Percentiles rank a stretch among this genome's conserved stretches.
Conservation (phyloP, 345 rosid species). For the Anastatica hierochuntica region DNA sequence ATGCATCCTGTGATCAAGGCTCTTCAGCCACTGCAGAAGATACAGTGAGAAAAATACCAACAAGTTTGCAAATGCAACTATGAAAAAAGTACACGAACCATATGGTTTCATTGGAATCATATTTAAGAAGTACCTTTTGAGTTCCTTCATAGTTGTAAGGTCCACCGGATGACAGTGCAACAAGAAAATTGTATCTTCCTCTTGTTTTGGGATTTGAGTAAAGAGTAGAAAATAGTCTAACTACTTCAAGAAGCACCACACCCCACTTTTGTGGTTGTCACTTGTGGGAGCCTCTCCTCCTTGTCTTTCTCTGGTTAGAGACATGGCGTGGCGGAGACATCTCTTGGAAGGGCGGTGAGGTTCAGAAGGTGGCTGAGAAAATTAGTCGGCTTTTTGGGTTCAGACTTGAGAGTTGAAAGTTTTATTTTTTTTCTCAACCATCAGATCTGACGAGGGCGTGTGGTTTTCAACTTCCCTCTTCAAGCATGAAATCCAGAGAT, state of each 20-base stretch:
- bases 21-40: conserved; percentile 78
- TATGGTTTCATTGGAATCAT: conserved; percentile 4
- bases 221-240: conserved; percentile 83
- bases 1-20: conserved; percentile 90
- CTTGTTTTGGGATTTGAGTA: conserved; percentile 92
- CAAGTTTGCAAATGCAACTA: background rate
- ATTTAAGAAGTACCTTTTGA: conserved; percentile 60
- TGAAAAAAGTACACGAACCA: background rate
- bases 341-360: too few species aligned
- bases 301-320: too few species aligned
- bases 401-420: too few species aligned
- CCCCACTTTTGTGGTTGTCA: conserved; percentile 94
- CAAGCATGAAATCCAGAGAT: too few species aligned
- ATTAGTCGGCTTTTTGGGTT: too few species aligned
- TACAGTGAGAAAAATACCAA: conserved; percentile 9
- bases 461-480: too few species aligned
- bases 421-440: too few species aligned
- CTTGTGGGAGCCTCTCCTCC: conserved; percentile 92
- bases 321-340: too few species aligned
- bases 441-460: too few species aligned
- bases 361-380: too few species aligned
- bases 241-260: conserved; percentile 93
- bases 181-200: conserved; percentile 87
- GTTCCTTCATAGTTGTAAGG: conserved; percentile 97
- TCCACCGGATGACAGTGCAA: conserved; percentile 91